These are phyloP conservation scores for Kalmanozyma brasiliensis DNA, from an alignment of 1,284 basidiomycete genomes.

Conservation along the genomic window DNA sequence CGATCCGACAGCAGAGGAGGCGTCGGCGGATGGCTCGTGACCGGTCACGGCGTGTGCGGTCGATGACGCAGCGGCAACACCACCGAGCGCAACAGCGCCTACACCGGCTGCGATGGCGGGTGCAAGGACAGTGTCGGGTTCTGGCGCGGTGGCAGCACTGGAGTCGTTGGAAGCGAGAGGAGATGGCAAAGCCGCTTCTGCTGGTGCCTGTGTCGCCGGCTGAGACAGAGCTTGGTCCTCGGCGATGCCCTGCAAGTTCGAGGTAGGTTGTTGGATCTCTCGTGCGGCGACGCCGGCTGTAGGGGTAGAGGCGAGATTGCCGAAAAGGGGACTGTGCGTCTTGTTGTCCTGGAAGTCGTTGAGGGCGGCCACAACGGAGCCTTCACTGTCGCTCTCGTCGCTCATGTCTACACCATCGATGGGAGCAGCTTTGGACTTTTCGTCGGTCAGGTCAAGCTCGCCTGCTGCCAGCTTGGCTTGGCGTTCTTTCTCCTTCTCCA, in stretches of 20 bases:
- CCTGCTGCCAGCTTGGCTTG: slow-evolving; percentile 50
- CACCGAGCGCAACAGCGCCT: slow-evolving; percentile 23
- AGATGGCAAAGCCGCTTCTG: slow-evolving; percentile 11
- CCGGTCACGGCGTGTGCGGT: slow-evolving; percentile 5
- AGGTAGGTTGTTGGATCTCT: slow-evolving; percentile 34
- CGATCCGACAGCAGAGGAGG: slow-evolving; percentile 7
- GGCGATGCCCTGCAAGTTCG: slow-evolving; percentile 29
- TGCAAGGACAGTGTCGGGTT: slow-evolving; percentile 7
- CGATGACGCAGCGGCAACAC: slow-evolving; percentile 65
- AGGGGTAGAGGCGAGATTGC: slow-evolving; percentile 37
- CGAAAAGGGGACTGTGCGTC: slow-evolving; percentile 62
- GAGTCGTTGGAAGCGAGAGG: slow-evolving; percentile 28
- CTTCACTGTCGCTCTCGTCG: slow-evolving; percentile 65
- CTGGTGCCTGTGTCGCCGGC: slow-evolving; percentile 8
- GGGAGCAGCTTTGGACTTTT: slow-evolving; percentile 52
- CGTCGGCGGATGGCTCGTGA: slow-evolving; percentile 25
- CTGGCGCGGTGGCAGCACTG: slow-evolving; percentile 15
- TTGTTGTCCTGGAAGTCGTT: slow-evolving; percentile 48
- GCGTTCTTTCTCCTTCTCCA: slow-evolving; percentile 53
- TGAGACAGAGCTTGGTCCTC: slow-evolving; percentile 15
- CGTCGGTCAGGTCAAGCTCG: slow-evolving; percentile 27
- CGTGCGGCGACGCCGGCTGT: slow-evolving; percentile 25
- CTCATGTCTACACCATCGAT: slow-evolving; percentile 64
- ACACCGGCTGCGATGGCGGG: slow-evolving; percentile 25
- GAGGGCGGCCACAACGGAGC: slow-evolving; percentile 36